phyloP scores from a whole-genome alignment of 352 stramenopile species.

The Chrysophaeum taylorii region DNA sequence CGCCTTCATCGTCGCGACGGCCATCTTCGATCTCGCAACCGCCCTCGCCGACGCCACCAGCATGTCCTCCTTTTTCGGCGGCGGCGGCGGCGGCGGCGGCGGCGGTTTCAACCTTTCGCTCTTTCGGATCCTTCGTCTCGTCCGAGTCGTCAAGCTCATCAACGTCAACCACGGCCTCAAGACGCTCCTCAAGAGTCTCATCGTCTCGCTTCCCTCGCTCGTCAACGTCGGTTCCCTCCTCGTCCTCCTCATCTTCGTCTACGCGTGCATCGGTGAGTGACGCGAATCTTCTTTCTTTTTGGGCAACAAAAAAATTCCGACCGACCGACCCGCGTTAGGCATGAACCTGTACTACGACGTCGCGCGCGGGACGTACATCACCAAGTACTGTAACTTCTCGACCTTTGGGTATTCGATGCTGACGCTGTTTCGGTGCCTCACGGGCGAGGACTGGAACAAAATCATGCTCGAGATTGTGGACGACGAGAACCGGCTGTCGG shows the following conservation, averaged over 20 bases:
- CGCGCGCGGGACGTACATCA: slow-evolving; percentile 49
- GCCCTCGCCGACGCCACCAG: too few relatives aligned
- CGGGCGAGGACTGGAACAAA: slow-evolving; percentile 70
- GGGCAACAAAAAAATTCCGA: too few relatives aligned
- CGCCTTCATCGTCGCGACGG: slow-evolving; percentile 32
- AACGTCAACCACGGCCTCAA: slow-evolving; percentile 63
- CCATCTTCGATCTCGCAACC: too few relatives aligned
- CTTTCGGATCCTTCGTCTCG: slow-evolving; percentile 68
- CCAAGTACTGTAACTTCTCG: slow-evolving; percentile 68
- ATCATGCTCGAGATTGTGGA: slow-evolving; percentile 64
- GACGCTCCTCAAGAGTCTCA: slow-evolving; percentile 62
- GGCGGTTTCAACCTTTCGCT: slow-evolving; percentile 33
- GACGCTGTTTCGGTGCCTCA: slow-evolving; percentile 63
- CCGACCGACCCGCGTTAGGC: too few relatives aligned
- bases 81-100: background rate
- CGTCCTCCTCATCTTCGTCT: slow-evolving; percentile 76
- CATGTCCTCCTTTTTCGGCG: too few relatives aligned
- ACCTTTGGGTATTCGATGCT: slow-evolving; percentile 64
- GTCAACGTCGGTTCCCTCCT: slow-evolving; percentile 70
- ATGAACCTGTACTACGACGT: slow-evolving; percentile 77
- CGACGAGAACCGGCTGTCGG: slow-evolving; percentile 19
- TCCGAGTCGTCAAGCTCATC: slow-evolving; percentile 58
- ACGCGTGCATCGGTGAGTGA: slow-evolving; percentile 62
- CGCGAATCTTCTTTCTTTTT: too few relatives aligned
- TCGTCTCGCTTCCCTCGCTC: slow-evolving; percentile 62